These are phyloP conservation scores for Physcomitrium patens DNA, from an alignment of 225 moss, liverwort and hornwort genomes.

Conservation along the genomic window DNA sequence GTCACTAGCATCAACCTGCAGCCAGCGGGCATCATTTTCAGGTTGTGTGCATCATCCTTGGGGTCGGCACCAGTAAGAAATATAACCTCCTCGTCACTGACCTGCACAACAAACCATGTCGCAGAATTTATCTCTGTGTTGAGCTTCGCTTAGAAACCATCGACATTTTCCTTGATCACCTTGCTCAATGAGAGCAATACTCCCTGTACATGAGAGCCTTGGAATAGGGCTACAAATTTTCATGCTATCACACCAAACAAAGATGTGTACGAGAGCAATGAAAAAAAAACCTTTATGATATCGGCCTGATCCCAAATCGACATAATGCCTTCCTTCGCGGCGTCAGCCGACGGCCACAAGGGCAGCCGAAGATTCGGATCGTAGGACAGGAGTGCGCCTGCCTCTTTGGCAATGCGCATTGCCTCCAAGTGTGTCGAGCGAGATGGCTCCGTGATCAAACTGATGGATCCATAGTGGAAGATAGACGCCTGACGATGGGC, in stretches of 20 bases:
- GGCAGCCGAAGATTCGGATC: conserved; percentile 88
- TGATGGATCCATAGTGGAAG: conserved; percentile 94
- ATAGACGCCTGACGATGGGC: conserved; percentile 62
- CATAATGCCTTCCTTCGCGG: conserved; percentile 78
- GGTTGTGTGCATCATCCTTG: conserved; percentile 52
- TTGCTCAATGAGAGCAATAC: neutral
- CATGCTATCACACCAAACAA: neutral
- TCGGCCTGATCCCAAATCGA: conserved; percentile 84
- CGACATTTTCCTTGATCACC: neutral
- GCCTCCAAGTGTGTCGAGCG: conserved; percentile 90
- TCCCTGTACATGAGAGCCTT: too few species aligned
- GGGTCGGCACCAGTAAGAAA: conserved; percentile 64
- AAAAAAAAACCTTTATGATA: conserved; percentile 51
- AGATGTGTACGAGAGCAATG: neutral
- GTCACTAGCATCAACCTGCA: conserved; percentile 74
- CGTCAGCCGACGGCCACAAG: conserved; percentile 78
- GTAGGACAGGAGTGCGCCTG: conserved; percentile 81
- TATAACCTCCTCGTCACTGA: conserved; percentile 62
- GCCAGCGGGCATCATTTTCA: conserved; percentile 37
- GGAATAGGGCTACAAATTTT: too few species aligned
- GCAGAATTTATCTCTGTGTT: neutral
- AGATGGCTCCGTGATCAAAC: conserved; percentile 86
- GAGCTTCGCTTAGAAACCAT: conserved; percentile 6
- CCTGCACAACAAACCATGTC: conserved; percentile 32
- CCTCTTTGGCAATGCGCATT: conserved; percentile 77